phyloP scores from a whole-genome alignment of 1,284 basidiomycete species.

The Cutaneotrichosporon sp. region DNA sequence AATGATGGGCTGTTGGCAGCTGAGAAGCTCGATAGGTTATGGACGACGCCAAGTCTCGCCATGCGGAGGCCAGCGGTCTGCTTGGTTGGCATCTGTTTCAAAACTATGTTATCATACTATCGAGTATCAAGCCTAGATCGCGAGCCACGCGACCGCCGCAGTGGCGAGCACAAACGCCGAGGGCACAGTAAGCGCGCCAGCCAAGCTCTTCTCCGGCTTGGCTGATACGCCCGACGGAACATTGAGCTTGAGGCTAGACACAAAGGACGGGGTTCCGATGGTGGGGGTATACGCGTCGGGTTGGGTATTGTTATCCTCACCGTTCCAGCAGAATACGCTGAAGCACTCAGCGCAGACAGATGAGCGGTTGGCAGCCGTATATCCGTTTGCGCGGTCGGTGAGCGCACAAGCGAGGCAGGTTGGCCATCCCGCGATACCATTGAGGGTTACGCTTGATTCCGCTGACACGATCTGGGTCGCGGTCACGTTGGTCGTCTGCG shows the following conservation, averaged over 20 bases:
- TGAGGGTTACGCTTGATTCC: slow-evolving; percentile 38
- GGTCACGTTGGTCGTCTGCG: slow-evolving; percentile 42
- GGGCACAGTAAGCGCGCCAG: no score
- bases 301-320: slow-evolving; percentile 33
- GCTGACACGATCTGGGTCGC: slow-evolving; percentile 38
- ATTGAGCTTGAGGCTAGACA: slow-evolving; percentile 17
- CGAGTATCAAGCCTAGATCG: no score
- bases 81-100: no score
- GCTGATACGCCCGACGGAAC: not conserved
- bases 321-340: slow-evolving; percentile 50
- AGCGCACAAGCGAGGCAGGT: slow-evolving; percentile 54
- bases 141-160: no score
- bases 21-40: no score
- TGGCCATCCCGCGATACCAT: slow-evolving; percentile 47
- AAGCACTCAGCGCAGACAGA: slow-evolving; percentile 48
- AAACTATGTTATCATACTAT: no score
- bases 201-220: no score
- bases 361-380: slow-evolving; percentile 25
- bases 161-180: no score
- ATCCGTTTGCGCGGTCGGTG: slow-evolving; percentile 40
- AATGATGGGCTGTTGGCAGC: no score
- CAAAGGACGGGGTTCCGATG: slow-evolving; percentile 14
- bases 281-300: slow-evolving; percentile 40
- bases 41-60: no score
- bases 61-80: no score